phyloP scores from a whole-genome alignment of 2,329 filamentous ascomycete genomes.

The Domatiomyces globalis region DNA sequence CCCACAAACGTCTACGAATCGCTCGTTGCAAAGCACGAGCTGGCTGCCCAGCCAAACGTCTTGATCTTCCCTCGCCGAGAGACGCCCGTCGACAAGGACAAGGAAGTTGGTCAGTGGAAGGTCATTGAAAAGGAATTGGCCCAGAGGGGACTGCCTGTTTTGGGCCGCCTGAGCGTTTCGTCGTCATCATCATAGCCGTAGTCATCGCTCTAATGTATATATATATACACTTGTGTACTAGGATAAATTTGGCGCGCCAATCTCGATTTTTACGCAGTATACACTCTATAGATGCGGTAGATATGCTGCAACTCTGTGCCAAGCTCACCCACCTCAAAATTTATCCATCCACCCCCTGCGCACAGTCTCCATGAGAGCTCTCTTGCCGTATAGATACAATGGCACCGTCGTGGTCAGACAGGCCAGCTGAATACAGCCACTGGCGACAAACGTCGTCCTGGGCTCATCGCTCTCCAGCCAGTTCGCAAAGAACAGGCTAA shows the following conservation, averaged over 20 bases:
- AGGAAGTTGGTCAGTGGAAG: conserved; percentile 62
- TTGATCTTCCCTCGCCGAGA: conserved; percentile 49
- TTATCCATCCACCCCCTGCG: conserved; percentile 76
- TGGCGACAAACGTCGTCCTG: conserved; percentile 63
- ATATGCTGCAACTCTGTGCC: too few species aligned
- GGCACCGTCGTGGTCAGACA: conserved; percentile 64
- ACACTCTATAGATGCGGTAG: too few species aligned
- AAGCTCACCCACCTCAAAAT: too few species aligned
- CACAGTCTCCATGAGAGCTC: conserved; percentile 87
- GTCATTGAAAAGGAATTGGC: conserved; percentile 57
- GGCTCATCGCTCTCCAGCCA: conserved; percentile 68
- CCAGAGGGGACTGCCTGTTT: conserved; percentile 46
- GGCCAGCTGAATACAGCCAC: conserved; percentile 73
- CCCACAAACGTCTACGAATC: conserved; percentile 1
- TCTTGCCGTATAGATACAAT: conserved; percentile 89
- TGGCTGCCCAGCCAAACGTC: conserved; percentile 44
- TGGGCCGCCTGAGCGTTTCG: conserved; percentile 23
- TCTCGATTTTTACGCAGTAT: too few species aligned
- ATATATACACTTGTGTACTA: neutral
- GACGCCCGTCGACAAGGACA: conserved; percentile 59
- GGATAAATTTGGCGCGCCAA: neutral
- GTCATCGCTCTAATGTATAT: neutral
- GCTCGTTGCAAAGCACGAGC: neutral
- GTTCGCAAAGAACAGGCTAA: conserved; percentile 70
- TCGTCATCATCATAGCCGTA: neutral